Evolutionary conservation across 768 basidiomycete genomes (phyloP).

Genomic region (Calocera cornea): DNA sequence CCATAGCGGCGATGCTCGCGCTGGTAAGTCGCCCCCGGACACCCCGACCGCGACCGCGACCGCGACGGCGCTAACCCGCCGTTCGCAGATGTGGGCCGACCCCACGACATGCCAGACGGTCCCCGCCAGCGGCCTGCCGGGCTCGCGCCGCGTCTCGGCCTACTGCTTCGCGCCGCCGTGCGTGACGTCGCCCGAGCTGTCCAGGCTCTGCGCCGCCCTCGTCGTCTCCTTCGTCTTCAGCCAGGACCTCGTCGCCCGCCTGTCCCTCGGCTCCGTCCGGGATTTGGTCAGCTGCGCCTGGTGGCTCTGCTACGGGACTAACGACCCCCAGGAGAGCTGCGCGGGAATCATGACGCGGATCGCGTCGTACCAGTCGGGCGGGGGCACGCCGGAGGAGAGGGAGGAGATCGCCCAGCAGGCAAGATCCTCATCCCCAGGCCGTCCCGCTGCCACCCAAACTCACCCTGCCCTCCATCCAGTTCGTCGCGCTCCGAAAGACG

Average conservation of each 20-base stretch:
- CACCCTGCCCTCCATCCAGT: conserved; percentile 31
- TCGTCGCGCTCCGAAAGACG: conserved; percentile 67
- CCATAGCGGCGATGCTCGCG: conserved; percentile 60
- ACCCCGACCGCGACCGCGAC: not conserved
- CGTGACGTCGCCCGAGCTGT: conserved; percentile 46
- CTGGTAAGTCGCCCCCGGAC: conserved; percentile 35
- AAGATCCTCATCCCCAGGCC: no score
- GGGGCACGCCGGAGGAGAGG: conserved; percentile 7
- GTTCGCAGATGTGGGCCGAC: conserved; percentile 67
- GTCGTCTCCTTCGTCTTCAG: conserved; percentile 72
- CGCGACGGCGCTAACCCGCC: not conserved
- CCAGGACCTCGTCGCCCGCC: conserved; percentile 63
- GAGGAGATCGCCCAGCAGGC: conserved; percentile 16
- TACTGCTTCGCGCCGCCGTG: conserved; percentile 76
- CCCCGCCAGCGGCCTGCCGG: conserved; percentile 51
- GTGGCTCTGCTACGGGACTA: conserved; percentile 67
- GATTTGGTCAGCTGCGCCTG: conserved; percentile 61
- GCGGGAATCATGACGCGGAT: conserved; percentile 12
- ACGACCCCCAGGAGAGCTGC: conserved; percentile 19
- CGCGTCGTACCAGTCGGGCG: conserved; percentile 11
- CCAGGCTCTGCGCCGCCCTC: conserved; percentile 44
- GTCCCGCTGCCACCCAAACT: conserved; percentile 13
- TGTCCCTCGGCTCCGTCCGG: conserved; percentile 63
- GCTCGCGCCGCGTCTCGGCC: conserved; percentile 39
- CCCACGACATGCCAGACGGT: conserved; percentile 57